Evolutionary conservation across 148 eudicot genomes (phyloP).

Genomic region (Mesembryanthemum crystallinum): DNA sequence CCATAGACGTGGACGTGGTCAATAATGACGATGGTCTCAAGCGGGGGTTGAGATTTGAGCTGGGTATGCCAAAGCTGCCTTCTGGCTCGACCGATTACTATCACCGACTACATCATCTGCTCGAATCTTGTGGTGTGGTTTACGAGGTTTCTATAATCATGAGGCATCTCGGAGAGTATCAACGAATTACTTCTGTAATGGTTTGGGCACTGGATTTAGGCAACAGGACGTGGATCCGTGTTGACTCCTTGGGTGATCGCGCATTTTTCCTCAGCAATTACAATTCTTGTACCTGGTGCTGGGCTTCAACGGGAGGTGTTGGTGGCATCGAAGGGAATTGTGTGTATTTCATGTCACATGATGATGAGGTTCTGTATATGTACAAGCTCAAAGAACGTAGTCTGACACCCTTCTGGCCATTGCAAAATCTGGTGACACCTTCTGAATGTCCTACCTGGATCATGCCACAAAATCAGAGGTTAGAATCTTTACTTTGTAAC

Average conservation of each 20-base stretch:
- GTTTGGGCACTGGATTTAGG: background rate
- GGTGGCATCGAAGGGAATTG: background rate
- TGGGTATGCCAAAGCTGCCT: background rate
- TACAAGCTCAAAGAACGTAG: background rate
- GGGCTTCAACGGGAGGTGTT: background rate
- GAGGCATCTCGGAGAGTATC: background rate
- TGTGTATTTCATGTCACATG: background rate
- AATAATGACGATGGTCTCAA: background rate
- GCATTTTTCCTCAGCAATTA: background rate
- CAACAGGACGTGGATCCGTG: background rate
- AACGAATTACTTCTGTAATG: background rate
- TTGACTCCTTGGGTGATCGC: background rate
- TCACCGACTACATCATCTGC: background rate
- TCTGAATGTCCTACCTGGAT: background rate
- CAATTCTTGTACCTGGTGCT: background rate
- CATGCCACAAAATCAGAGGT: background rate
- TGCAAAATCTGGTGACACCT: background rate
- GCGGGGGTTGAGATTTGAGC: background rate
- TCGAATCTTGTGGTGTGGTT: constrained; percentile 1
- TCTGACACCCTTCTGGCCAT: background rate
- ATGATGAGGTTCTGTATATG: background rate
- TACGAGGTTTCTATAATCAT: background rate
- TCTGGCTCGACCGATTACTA: too few relatives aligned
- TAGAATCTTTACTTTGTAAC: too few relatives aligned
- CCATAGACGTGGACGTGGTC: background rate